phyloP scores from a whole-genome alignment of 1,284 basidiomycete genomes.

The Sphagnurus paluster region DNA sequence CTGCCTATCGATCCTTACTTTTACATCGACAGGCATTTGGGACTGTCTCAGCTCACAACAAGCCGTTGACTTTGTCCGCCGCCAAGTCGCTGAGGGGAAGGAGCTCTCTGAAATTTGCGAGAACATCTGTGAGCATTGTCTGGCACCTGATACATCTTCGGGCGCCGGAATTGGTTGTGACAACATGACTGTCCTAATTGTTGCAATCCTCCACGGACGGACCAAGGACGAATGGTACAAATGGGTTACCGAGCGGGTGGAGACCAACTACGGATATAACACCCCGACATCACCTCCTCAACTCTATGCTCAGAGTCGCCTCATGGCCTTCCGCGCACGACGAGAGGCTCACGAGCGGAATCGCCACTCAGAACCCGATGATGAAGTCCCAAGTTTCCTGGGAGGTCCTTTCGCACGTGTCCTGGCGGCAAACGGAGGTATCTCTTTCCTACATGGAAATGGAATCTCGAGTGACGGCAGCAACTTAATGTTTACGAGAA shows the following conservation, averaged over 20 bases:
- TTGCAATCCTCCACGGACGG: conserved; percentile 85
- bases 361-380: conserved; percentile 20
- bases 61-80: conserved; percentile 87
- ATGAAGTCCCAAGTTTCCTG: conserved; percentile 25
- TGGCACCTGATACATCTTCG: conserved; percentile 91
- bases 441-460: conserved; percentile 55
- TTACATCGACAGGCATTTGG: conserved; percentile 83
- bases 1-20: conserved; percentile 10
- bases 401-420: conserved; percentile 41
- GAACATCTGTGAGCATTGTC: conserved; percentile 89
- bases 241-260: conserved; percentile 88
- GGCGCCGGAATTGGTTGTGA: conserved; percentile 96
- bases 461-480: conserved; percentile 49
- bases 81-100: conserved; percentile 81
- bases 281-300: conserved; percentile 72
- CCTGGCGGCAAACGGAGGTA: conserved; percentile 51
- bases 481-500: conserved; percentile 54
- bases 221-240: conserved; percentile 92
- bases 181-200: conserved; percentile 97
- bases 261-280: conserved; percentile 68
- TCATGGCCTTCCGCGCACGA: conserved; percentile 59
- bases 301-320: conserved; percentile 63
- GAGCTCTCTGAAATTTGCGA: conserved; percentile 84
- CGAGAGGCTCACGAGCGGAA: conserved; percentile 49
- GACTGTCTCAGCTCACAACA: conserved; percentile 95